Conservation (phyloP, 192 early-diverging fungal species). For the Linnemannia schmuckeri region DNA sequence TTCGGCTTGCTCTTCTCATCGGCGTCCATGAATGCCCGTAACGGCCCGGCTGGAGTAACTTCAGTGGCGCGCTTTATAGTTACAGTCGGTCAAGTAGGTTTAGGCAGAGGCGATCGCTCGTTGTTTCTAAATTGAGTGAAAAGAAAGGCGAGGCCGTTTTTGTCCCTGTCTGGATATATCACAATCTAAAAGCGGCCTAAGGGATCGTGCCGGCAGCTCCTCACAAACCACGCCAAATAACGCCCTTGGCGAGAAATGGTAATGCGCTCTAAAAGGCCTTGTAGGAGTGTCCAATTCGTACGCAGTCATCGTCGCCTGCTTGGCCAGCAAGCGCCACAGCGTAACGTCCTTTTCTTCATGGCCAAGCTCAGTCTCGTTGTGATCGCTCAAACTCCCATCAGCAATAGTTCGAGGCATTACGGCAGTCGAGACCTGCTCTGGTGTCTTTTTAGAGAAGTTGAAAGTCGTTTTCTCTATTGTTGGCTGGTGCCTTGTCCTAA, state of each 20-base stretch:
- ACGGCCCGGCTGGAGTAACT: neutral
- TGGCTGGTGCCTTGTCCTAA: neutral
- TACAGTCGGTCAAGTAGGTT: neutral
- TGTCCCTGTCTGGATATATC: conserved; percentile 16
- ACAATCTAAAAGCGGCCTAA: conserved; percentile 13
- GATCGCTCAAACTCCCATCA: neutral
- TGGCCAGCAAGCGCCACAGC: conserved; percentile 19
- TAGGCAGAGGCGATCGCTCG: neutral
- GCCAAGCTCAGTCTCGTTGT: conserved; percentile 16
- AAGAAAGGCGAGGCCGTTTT: neutral
- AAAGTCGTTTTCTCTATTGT: neutral
- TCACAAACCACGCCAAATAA: neutral
- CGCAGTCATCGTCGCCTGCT: conserved; percentile 4
- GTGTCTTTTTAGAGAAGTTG: neutral
- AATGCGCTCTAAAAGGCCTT: neutral
- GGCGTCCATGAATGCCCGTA: neutral
- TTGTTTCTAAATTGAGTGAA: neutral
- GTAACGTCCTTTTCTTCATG: conserved; percentile 27
- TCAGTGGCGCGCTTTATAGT: neutral
- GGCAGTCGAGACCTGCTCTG: neutral
- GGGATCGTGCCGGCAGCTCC: neutral
- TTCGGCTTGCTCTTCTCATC: neutral
- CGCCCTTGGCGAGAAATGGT: neutral
- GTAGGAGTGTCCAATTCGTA: neutral
- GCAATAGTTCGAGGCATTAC: neutral